phyloP scores from a whole-genome alignment of 805 yeast species.

The Pichia heedii region DNA sequence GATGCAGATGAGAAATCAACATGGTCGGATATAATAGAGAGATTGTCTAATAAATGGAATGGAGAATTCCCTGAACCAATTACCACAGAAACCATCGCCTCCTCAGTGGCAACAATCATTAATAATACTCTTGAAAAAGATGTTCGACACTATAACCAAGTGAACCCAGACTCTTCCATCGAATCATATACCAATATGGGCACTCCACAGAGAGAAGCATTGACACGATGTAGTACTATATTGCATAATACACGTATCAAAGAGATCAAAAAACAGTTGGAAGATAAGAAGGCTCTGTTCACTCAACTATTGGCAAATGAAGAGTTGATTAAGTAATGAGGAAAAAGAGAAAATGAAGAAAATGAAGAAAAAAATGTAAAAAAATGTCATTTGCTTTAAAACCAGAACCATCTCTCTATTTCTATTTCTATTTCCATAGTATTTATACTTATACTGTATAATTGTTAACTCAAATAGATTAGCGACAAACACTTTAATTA shows the following conservation, averaged over 20 bases:
- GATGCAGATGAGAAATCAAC: conserved; percentile 11
- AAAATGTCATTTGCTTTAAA: too few species aligned
- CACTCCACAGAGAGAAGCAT: background rate
- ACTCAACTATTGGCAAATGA: background rate
- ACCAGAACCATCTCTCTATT: too few species aligned
- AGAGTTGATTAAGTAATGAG: too few species aligned
- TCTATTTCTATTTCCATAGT: too few species aligned
- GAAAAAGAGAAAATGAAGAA: too few species aligned
- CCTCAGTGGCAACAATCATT: too few species aligned
- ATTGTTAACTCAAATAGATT: background rate
- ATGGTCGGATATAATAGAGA: conserved; percentile 9
- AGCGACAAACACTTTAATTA: background rate
- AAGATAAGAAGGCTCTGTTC: conserved; percentile 1
- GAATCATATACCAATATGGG: background rate
- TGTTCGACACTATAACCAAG: background rate
- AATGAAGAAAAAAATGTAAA: too few species aligned
- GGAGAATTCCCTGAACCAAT: too few species aligned
- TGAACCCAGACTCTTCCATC: background rate
- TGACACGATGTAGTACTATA: background rate
- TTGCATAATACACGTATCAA: background rate
- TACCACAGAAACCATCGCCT: too few species aligned
- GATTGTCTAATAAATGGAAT: too few species aligned
- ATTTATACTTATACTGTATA: too few species aligned
- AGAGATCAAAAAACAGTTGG: conserved; percentile 5
- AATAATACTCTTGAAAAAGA: too few species aligned